Evolutionary conservation across 768 basidiomycete genomes (phyloP), one percentile per base, ranked within the genome.

Genomic region (Leucocoprinus leucothites): DNA sequence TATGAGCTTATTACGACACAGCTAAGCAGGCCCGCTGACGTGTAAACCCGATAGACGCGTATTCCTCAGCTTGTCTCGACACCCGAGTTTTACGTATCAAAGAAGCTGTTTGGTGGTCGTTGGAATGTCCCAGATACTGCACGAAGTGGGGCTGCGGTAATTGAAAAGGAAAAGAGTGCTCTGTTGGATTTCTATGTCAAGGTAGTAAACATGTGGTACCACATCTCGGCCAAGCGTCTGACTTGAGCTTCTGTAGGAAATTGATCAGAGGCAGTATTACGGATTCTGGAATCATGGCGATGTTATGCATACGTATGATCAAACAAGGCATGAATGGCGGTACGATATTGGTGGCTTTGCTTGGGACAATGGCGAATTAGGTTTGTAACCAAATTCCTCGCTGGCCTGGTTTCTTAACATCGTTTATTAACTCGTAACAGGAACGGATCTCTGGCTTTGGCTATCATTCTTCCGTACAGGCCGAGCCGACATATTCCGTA

Each of bases 271-370:
- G 45, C 65, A 69, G 58, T 70, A 71, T 54, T 73, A 73, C 50
- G 72, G 72, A 0, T 74, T 74, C 59, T 73, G 72, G 72, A 64
- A 73, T 45, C 71, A 70, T 35, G 71, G 71, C 2, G 71, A 73
- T 58, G 66, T 71, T 8, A 72, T 72, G 71, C 72, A 74, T 49
- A 73, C 72, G 1, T 73, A 74, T 53, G 71, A 74, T 40, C 67
- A 72, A 53, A 74, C 72, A 1, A 63, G 71, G 8, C 72, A 74
- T 61, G 67, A 64, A 9, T 74, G 72, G 72, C 60, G 72, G 52
- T 72, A 74, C 56, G 71, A 72, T 53, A 63, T 72, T 11, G 72
- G 72, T 1, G 71, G 72, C 2, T 70, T 57, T 59, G 68, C 68
- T 24, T 73, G 72, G 72, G 72, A 73, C 50, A 73, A 73, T 47